These are phyloP conservation scores for Tolypocladium endophyticum DNA, from an alignment of 2,329 filamentous ascomycete species.

Conservation along the genomic window DNA sequence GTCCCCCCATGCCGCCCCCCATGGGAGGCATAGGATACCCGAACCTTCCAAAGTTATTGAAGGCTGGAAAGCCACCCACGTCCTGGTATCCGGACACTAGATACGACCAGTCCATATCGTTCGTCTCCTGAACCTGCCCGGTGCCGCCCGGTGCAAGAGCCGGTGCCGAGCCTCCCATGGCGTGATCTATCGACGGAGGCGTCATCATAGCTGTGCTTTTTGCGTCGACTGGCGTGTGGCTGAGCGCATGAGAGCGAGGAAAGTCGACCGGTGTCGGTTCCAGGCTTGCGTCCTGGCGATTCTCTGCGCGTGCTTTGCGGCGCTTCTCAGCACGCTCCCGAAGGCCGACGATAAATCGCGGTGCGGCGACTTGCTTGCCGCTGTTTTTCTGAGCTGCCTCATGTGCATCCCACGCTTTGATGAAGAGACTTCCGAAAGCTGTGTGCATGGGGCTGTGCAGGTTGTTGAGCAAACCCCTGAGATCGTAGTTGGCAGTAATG, in stretches of 20 bases:
- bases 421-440: conserved; percentile 44
- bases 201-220: conserved; percentile 21
- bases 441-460: conserved; percentile 46
- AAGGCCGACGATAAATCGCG: conserved; percentile 36
- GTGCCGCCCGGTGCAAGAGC: conserved; percentile 5
- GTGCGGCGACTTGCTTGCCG: conserved; percentile 31
- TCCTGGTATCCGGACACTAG: conserved; percentile 33
- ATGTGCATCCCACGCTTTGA: conserved; percentile 53
- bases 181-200: conserved; percentile 10
- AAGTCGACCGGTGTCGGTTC: conserved; percentile 14
- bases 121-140: conserved; percentile 15
- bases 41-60: conserved; percentile 15
- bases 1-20: conserved; percentile 7
- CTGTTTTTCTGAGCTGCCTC: conserved; percentile 34
- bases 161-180: conserved; percentile 5
- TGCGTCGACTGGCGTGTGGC: conserved; percentile 3
- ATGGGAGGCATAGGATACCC: conserved; percentile 7
- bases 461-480: conserved; percentile 36
- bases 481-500: conserved; percentile 43
- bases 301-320: conserved; percentile 18
- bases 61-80: conserved; percentile 17
- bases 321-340: conserved; percentile 30
- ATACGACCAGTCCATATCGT: conserved; percentile 38
- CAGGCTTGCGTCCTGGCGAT: conserved; percentile 11
- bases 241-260: conserved; percentile 8